Evolutionary conservation across 495 filamentous ascomycete species (phyloP), one percentile per base, ranked within the genome.

Genomic region (Penicillium simplicissimum): DNA sequence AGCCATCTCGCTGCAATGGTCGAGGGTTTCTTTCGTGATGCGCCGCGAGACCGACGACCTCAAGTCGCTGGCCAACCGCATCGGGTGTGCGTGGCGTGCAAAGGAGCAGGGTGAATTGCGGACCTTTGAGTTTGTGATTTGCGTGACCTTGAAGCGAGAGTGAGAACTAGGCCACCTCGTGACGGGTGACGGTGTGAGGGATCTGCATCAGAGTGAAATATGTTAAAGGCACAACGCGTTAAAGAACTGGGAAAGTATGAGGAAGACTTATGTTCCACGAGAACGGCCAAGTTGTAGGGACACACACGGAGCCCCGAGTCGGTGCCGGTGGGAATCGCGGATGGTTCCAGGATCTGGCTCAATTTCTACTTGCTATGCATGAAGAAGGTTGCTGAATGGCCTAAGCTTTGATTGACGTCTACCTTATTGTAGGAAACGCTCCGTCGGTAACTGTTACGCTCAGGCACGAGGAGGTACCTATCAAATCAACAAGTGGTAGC

Each of bases 81-180:
- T 67, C 31, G 19, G 54, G 1, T 60, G 49, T 47, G 64, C 60
- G 11, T 67, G 64, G 64, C 35, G 43, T 7, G 61, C 61, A 4
- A 56, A 64, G 35, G 35, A 55, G 8, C 11, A 47, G 8, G 64
- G 61, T 5, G 42, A 60, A 11, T 52, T 63, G 25, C 11, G 8
- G 13, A 25, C 21, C 2, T 51, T 56, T 17, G 52, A 62, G 33
- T 62, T 66, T 43, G 47, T 38, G 31, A 59, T 67, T 45, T 48
- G 52, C 9, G 64, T 64, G 40, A 52, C 21, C 4, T 43, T 67
- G 36, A 63, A 58, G 53, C 45, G 42, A 23, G 52, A 57, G 13
- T 42, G 35, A 52, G 67, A 91, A 84, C 13, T 88, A 85, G 35
- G 84, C 73, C 21, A 93, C 79, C 62, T 93, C 89, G 8, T 81